Evolutionary conservation across 805 yeast species (phyloP).

Genomic region (Candida namnaoensis): DNA sequence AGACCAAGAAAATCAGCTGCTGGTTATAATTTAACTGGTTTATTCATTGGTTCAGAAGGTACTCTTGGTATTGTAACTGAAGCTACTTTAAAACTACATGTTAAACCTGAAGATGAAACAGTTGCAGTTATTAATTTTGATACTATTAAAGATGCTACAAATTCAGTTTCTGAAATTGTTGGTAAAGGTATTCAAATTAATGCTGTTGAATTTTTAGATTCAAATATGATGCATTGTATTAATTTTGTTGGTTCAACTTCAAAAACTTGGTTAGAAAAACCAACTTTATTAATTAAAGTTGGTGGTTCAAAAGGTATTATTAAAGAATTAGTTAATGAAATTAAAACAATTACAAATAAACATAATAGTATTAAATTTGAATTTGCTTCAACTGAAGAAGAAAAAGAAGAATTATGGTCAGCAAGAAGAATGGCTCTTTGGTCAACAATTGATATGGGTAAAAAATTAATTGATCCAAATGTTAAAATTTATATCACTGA

Average conservation of each 20-base stretch:
- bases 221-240: slow-evolving; percentile 61
- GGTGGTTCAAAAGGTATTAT: slow-evolving; percentile 44
- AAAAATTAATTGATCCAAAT: slow-evolving; percentile 28
- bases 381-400: slow-evolving; percentile 54
- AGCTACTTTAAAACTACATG: slow-evolving; percentile 63
- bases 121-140: slow-evolving; percentile 67
- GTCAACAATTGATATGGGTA: slow-evolving; percentile 63
- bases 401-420: slow-evolving; percentile 61
- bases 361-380: slow-evolving; percentile 53
- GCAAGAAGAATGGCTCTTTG: slow-evolving; percentile 67
- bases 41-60: slow-evolving; percentile 73
- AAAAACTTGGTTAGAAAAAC: slow-evolving; percentile 46
- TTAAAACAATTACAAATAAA: slow-evolving; percentile 39
- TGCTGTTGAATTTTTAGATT: slow-evolving; percentile 71
- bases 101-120: slow-evolving; percentile 53
- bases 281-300: slow-evolving; percentile 58
- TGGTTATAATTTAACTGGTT: slow-evolving; percentile 70
- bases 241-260: slow-evolving; percentile 46
- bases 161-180: slow-evolving; percentile 54
- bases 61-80: slow-evolving; percentile 75
- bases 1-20: slow-evolving; percentile 75
- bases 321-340: slow-evolving; percentile 34
- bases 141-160: slow-evolving; percentile 60
- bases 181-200: slow-evolving; percentile 57
- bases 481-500: slow-evolving; percentile 69